Percentiles rank a stretch among this genome's conserved stretches.
These are phyloP conservation scores for Podosphaera aphanis DNA, from an alignment of 2,329 filamentous ascomycete species.

Conservation along the genomic window DNA sequence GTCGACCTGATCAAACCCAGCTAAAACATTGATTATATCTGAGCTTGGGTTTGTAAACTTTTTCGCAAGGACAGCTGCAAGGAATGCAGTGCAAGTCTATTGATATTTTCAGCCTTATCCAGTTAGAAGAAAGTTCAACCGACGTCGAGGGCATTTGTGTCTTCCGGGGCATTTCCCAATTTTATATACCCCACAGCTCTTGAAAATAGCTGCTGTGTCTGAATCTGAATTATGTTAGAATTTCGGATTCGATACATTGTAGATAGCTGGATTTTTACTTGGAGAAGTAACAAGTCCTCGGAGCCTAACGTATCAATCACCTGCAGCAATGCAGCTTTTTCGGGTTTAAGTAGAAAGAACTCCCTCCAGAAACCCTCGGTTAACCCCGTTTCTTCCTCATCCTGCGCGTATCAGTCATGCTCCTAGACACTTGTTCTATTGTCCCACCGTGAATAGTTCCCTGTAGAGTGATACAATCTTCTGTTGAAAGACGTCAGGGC, in stretches of 20 bases:
- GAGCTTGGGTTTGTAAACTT: conserved; percentile 88
- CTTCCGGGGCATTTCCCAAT: conserved; percentile 31
- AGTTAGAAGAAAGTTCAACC: conserved; percentile 13
- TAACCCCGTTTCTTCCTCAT: conserved; percentile 42
- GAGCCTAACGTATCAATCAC: conserved; percentile 49
- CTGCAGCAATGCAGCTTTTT: conserved; percentile 40
- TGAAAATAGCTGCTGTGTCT: conserved; percentile 40
- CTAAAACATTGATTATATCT: conserved; percentile 74
- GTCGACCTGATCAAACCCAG: conserved; percentile 75
- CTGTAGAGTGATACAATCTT: conserved; percentile 87
- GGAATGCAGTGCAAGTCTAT: conserved; percentile 74
- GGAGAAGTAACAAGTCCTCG: conserved; percentile 52
- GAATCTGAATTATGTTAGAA: conserved; percentile 9
- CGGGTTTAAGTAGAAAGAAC: conserved; percentile 76
- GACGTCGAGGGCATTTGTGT: conserved; percentile 72
- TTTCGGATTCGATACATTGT: not conserved
- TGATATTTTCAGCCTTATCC: conserved; percentile 19
- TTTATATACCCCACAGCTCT: conserved; percentile 49
- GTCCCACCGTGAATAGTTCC: conserved; percentile 46
- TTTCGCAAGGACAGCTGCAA: conserved; percentile 62
- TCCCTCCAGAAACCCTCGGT: conserved; percentile 89
- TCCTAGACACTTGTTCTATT: conserved; percentile 2
- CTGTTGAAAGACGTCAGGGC: conserved; percentile 75
- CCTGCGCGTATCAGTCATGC: conserved; percentile 20
- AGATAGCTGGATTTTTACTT: conserved; percentile 32